phyloP scores from a whole-genome alignment of 148 eudicot species.

The Rheum nobile region DNA sequence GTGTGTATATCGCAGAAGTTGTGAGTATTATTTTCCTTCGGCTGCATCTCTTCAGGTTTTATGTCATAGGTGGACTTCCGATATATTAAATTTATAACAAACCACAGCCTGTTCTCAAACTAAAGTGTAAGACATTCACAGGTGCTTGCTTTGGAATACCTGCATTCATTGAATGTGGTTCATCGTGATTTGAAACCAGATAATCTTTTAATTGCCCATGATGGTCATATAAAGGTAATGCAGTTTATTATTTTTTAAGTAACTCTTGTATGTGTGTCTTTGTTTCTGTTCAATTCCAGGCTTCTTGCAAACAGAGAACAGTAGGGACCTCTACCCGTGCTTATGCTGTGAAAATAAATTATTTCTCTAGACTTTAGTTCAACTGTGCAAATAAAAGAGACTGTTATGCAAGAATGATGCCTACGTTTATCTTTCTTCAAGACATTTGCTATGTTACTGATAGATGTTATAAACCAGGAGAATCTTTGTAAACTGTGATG shows the following conservation, averaged over 20 bases:
- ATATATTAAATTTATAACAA: neutral
- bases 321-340: neutral
- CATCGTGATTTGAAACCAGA: conserved; percentile 99
- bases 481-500: neutral
- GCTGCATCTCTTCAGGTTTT: conserved; percentile 1
- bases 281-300: neutral
- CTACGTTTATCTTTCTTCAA: neutral
- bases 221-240: conserved; percentile 92
- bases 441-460: neutral
- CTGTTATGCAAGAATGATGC: neutral
- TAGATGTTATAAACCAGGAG: neutral
- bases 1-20: conserved; percentile 94
- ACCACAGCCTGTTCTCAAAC: neutral
- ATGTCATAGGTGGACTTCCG: neutral
- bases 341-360: neutral
- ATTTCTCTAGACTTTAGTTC: neutral
- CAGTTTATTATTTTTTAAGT: neutral
- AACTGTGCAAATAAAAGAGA: neutral
- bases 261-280: neutral
- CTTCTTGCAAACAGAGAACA: neutral
- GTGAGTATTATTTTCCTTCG: conserved; percentile 35
- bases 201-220: conserved; percentile 95
- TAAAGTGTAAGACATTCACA: conserved; percentile 19
- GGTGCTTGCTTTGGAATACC: conserved; percentile 99
- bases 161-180: conserved; percentile 88